Base-by-base conservation (phyloP, 23 red algal species). In the Pyropia haitanensis region DNA sequence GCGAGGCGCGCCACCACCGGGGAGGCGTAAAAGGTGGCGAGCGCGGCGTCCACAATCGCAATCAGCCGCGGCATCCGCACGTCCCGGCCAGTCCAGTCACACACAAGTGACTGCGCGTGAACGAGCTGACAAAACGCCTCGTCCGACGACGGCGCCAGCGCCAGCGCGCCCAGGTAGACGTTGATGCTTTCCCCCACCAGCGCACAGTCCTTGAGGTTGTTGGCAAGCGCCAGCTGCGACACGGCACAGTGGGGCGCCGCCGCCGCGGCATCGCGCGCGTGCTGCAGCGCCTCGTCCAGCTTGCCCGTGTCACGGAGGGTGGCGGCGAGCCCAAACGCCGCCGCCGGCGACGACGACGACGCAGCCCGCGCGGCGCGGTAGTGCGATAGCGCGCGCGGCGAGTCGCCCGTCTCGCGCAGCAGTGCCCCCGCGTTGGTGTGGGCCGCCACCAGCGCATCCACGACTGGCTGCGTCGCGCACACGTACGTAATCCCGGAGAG, bases 61-160 rank as follows among this genome's bases (percentile, higher is more conserved):
- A 46, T 46, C 39, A 46, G 39, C 39, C 39, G 39, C 39, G 39
- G 39, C 39, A 46, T 46, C 39, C 39, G 39, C 39, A 46, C 1
- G 39, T 46, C 39, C 10, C 39, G 39, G 39, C 10, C 10, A 3
- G 56, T 50, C 79, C 79, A 84, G 65, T 84, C 79, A 27, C 79
- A 84, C 65, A 84, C 75, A 5, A 84, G 69, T 26, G 69, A 67
- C 56, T 75, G 59, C 14, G 79, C 73, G 29, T 84, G 79, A 31
- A 84, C 79, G 69, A 84, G 73, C 52, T 84, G 73, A 51, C 79
- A 84, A 64, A 84, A 84, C 17, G 79, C 79, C 48, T 84, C 79
- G 27, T 68, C 69, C 1, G 75, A 33, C 27, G 67, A 68, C 2
- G 67, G 67, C 25, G 65, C 69, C 49, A 84, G 33, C 56, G 68